Percentiles rank a stretch among this genome's conserved stretches.
Conservation (phyloP, 164 flowering plant species). For the Piper longum region DNA sequence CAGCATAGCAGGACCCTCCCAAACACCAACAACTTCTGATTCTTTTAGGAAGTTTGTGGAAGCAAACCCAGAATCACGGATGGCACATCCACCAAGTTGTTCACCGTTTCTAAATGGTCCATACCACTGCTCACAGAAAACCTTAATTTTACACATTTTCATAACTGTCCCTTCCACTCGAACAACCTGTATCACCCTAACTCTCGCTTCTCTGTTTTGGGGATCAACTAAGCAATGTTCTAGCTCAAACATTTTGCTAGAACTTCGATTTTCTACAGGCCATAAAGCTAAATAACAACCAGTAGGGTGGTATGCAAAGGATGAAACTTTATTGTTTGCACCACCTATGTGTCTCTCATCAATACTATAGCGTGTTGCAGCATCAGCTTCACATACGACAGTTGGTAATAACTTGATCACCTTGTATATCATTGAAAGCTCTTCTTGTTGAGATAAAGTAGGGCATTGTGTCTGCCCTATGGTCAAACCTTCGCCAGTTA, state of each 20-base stretch:
- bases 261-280: conserved; percentile 23
- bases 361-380: conserved; percentile 54
- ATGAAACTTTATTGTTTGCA: conserved; percentile 19
- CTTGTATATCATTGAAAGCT: conserved; percentile 36
- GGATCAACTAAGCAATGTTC: conserved; percentile 89
- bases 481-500: too few species aligned
- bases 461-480: conserved; percentile 99
- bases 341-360: conserved; percentile 52
- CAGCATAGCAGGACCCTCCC: conserved; percentile 40
- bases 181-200: conserved; percentile 57
- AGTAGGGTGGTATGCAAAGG: conserved; percentile 53
- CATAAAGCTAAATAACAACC: conserved; percentile 76
- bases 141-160: conserved; percentile 28
- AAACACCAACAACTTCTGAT: conserved; percentile 46
- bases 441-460: conserved; percentile 47
- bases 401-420: conserved; percentile 74
- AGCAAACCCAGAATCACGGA: conserved; percentile 81
- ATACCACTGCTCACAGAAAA: conserved; percentile 87
- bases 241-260: conserved; percentile 32
- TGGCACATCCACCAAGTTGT: conserved; percentile 83
- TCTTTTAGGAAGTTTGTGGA: conserved; percentile 38
- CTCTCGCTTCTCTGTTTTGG: conserved; percentile 52
- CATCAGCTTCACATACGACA: conserved; percentile 99
- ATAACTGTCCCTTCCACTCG: conserved; percentile 18
- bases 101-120: conserved; percentile 95